Conservation (phyloP, 768 basidiomycete species). For the Calocera cornea region DNA sequence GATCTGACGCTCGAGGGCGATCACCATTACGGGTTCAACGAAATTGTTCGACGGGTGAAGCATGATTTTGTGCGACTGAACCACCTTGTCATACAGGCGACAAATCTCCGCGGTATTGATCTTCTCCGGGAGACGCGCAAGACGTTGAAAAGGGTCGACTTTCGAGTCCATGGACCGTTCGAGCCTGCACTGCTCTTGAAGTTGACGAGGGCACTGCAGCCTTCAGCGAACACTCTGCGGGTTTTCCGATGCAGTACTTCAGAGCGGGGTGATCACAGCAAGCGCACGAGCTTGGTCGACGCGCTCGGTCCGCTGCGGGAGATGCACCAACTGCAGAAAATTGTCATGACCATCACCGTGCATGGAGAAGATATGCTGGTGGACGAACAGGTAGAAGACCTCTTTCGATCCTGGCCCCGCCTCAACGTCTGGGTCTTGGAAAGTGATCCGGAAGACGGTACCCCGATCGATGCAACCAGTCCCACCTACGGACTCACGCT, state of each 20-base stretch:
- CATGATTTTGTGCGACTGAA: background rate
- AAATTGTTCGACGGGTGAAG: background rate
- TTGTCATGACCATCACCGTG: background rate
- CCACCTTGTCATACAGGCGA: background rate
- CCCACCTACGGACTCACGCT: background rate
- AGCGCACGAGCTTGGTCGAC: background rate
- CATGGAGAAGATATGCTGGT: background rate
- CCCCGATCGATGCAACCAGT: background rate
- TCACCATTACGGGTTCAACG: background rate
- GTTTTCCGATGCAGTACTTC: background rate
- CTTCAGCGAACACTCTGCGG: background rate
- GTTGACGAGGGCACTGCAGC: background rate
- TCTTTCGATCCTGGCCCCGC: background rate
- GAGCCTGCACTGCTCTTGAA: background rate
- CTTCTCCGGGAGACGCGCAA: background rate
- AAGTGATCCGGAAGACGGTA: background rate
- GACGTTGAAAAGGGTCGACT: background rate
- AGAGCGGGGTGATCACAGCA: background rate
- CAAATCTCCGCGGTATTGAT: background rate
- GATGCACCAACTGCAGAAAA: background rate
- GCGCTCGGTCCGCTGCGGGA: background rate
- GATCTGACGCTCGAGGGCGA: background rate
- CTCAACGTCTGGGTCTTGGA: background rate
- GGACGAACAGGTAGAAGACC: background rate
- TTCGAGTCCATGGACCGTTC: background rate